Evolutionary conservation across 192 early-diverging fungal species (phyloP), one percentile per base, ranked within the genome.

Genomic region (Paraglomus occultum): DNA sequence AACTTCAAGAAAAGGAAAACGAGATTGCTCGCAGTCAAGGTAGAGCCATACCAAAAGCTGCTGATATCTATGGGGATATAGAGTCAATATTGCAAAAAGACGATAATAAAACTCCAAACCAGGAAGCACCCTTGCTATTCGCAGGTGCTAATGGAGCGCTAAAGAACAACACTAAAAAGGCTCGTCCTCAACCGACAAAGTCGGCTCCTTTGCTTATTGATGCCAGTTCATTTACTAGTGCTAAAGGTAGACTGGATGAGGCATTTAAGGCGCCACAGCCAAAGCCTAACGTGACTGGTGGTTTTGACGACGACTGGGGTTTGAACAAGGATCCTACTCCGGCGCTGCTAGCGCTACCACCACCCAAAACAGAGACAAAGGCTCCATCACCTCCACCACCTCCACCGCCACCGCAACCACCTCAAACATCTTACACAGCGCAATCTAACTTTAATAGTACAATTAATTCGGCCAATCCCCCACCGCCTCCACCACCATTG

Each of bases 1-100:
- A 87, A 65, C 77, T 97, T 53, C 94, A 97, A 73, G 84, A 91
- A 48, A 83, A 87, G 40, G 89, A 93, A 51, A 78, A 77, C 43
- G 46, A 50, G n/a, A 71, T 62, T 18, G 74, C 76, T 50, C 73
- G 63, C 1, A 47, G 67, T 39, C 71, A 64, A 57, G 73, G 71
- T 23, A 49, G 47, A 23, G 2, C 20, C 49, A 51, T 64, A 8
- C 71, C 57, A 22, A 57, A 47, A 23, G n/a, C 10, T 64, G 58
- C 44, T 63, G 53, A 66, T 49, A 40, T 54, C 53, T 60, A 47
- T 23, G 15, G 18, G 17, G 61, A 51, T 68, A 31, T 69, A 39
- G 61, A 38, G 47, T 66, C 63, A 59, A 66, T 65, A n/a, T 44
- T 53, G 22, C 62, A 73, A 40, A 46, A 9, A 67, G 64, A 66